Evolutionary conservation across 345 rosid genomes (phyloP).

Genomic region (Aquilaria yunnanensis): DNA sequence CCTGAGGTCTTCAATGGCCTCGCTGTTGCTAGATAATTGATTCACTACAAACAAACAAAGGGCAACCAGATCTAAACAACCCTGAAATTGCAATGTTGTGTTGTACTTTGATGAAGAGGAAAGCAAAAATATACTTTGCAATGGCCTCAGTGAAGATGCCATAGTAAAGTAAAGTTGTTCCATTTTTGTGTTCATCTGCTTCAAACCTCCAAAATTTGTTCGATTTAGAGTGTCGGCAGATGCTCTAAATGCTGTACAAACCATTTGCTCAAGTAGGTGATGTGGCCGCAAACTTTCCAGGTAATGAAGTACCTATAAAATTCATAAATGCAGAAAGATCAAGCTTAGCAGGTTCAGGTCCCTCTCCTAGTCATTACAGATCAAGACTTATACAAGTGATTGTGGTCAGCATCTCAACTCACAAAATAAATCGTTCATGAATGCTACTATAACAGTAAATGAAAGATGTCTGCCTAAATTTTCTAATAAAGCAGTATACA

Average conservation of each 20-base stretch:
- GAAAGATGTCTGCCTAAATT: too few relatives aligned
- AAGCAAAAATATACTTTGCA: slow-evolving; percentile 45
- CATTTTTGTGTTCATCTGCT: slow-evolving; percentile 56
- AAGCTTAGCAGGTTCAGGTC: slow-evolving; percentile 1
- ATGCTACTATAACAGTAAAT: neutral
- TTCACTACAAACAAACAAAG: slow-evolving; percentile 43
- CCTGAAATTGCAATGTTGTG: too few relatives aligned
- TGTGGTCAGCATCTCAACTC: neutral
- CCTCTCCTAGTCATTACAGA: too few relatives aligned
- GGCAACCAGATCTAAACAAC: too few relatives aligned
- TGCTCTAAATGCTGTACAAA: slow-evolving; percentile 91
- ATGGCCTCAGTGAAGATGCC: slow-evolving; percentile 50
- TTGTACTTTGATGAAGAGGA: neutral
- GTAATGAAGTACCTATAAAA: slow-evolving; percentile 70
- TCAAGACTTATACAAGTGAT: too few relatives aligned
- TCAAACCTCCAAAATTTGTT: slow-evolving; percentile 65
- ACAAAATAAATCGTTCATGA: neutral
- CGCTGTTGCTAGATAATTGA: slow-evolving; percentile 36
- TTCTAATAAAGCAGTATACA: neutral
- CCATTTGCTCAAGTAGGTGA: slow-evolving; percentile 95
- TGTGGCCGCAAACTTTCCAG: slow-evolving; percentile 87
- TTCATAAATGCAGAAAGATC: slow-evolving; percentile 15
- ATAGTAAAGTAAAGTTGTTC: slow-evolving; percentile 70
- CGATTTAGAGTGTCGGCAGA: slow-evolving; percentile 83
- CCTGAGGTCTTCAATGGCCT: slow-evolving; percentile 58